These are phyloP conservation scores for Blastosporella zonata DNA, from an alignment of 1,284 basidiomycete genomes.

Conservation along the genomic window DNA sequence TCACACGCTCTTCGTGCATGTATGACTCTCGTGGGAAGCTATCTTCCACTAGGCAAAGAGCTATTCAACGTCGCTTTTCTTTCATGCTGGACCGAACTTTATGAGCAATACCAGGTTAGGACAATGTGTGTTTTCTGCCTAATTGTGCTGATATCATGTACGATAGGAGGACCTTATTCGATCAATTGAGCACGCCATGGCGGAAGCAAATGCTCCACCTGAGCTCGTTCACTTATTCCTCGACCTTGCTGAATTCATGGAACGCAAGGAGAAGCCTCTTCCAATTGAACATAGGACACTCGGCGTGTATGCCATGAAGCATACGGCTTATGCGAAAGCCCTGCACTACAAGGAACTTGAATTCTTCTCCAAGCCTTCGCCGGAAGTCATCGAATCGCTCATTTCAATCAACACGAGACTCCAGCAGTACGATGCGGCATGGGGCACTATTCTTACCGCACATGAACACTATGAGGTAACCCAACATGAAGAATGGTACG, in stretches of 20 bases:
- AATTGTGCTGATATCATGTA: too few species aligned
- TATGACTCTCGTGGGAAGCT: conserved; percentile 89
- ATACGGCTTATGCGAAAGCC: conserved; percentile 95
- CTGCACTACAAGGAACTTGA: conserved; percentile 99
- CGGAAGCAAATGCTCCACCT: conserved; percentile 73
- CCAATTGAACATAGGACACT: conserved; percentile 93
- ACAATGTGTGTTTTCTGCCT: conserved; percentile 1
- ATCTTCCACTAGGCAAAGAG: conserved; percentile 89
- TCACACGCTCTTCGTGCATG: conserved; percentile 96
- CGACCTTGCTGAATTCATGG: conserved; percentile 98
- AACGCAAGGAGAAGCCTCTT: conserved; percentile 95
- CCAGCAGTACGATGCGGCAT: conserved; percentile 94
- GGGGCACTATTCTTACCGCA: conserved; percentile 88
- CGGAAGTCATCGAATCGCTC: conserved; percentile 88
- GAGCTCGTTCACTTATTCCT: conserved; percentile 92
- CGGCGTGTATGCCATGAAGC: conserved; percentile 91
- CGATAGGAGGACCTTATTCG: conserved; percentile 87
- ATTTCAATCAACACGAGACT: conserved; percentile 97
- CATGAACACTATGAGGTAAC: conserved; percentile 83
- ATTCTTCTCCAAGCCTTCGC: conserved; percentile 88
- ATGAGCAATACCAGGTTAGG: conserved; percentile 89
- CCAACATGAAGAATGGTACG: conserved; percentile 96
- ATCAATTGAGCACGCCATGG: conserved; percentile 87
- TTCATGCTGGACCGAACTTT: conserved; percentile 96
- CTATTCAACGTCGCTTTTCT: conserved; percentile 98